These are phyloP conservation scores for Citrus medica DNA, from an alignment of 345 rosid species.

Conservation along the genomic window DNA sequence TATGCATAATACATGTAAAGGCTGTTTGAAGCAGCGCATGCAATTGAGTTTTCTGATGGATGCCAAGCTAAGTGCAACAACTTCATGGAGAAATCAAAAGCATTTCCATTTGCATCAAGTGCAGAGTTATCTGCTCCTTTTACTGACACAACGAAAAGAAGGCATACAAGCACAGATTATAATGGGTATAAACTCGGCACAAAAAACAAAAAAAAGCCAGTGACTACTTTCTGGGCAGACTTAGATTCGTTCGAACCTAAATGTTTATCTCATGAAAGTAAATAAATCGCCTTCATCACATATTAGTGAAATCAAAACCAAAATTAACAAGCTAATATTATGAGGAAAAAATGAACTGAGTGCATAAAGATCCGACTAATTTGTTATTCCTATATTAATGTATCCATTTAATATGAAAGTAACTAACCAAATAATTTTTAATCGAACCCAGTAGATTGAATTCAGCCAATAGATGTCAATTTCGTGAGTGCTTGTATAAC, in stretches of 20 bases:
- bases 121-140: constrained; percentile 41
- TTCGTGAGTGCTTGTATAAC: background rate
- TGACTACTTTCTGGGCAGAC: background rate
- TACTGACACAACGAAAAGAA: background rate
- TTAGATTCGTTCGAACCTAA: background rate
- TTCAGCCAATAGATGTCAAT: background rate
- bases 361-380: background rate
- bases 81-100: constrained; percentile 52
- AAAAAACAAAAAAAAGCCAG: background rate
- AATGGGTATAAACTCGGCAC: background rate
- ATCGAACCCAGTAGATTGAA: background rate
- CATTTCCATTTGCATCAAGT: constrained; percentile 47
- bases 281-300: background rate
- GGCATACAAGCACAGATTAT: background rate
- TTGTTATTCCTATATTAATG: background rate
- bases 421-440: background rate
- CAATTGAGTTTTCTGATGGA: constrained; percentile 50
- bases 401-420: background rate
- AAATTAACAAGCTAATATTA: background rate
- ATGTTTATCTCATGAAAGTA: background rate
- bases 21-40: constrained; percentile 61
- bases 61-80: constrained; percentile 63
- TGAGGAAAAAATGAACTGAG: background rate
- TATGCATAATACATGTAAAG: constrained; percentile 63
- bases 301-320: background rate